Evolutionary conservation across 2,329 filamentous ascomycete species (phyloP).

Genomic region (Fusarium sp.): DNA sequence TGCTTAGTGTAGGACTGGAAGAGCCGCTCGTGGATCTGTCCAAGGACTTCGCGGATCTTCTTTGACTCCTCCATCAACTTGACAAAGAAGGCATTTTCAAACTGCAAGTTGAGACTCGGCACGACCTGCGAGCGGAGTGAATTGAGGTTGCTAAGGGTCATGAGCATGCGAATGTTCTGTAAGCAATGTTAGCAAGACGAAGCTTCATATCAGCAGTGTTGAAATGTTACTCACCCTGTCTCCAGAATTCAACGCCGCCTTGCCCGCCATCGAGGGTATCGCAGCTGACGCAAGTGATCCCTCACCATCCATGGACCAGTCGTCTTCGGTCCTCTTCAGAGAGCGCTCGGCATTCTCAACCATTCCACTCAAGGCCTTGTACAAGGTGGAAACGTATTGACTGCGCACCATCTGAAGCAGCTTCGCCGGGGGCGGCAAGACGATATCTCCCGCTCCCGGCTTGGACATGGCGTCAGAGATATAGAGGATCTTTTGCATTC

Average conservation of each 20-base stretch:
- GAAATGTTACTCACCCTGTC: conserved; percentile 58
- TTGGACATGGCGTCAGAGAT: conserved; percentile 84
- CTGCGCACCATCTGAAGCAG: conserved; percentile 87
- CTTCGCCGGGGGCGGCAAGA: conserved; percentile 85
- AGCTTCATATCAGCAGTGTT: too few relatives aligned
- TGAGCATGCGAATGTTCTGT: conserved; percentile 88
- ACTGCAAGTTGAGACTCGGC: conserved; percentile 86
- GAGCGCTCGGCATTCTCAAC: conserved; percentile 92
- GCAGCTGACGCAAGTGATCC: conserved; percentile 49
- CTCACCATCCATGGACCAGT: conserved; percentile 63
- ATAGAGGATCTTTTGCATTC: conserved; percentile 96
- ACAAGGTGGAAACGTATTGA: conserved; percentile 92
- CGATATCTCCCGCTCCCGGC: conserved; percentile 75
- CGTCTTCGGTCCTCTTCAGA: conserved; percentile 68
- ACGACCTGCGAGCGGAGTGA: conserved; percentile 82
- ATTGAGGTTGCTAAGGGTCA: conserved; percentile 92
- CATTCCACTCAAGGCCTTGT: conserved; percentile 93
- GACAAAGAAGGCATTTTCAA: conserved; percentile 92
- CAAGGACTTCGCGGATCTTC: conserved; percentile 87
- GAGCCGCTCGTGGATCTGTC: conserved; percentile 87
- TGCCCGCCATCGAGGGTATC: conserved; percentile 51
- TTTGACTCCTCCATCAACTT: conserved; percentile 93
- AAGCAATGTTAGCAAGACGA: conserved; percentile 40
- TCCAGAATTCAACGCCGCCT: conserved; percentile 61
- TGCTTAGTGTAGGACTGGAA: conserved; percentile 93